Evolutionary conservation across 352 stramenopile genomes (phyloP).

Genomic region (Peronospora belbahrii): DNA sequence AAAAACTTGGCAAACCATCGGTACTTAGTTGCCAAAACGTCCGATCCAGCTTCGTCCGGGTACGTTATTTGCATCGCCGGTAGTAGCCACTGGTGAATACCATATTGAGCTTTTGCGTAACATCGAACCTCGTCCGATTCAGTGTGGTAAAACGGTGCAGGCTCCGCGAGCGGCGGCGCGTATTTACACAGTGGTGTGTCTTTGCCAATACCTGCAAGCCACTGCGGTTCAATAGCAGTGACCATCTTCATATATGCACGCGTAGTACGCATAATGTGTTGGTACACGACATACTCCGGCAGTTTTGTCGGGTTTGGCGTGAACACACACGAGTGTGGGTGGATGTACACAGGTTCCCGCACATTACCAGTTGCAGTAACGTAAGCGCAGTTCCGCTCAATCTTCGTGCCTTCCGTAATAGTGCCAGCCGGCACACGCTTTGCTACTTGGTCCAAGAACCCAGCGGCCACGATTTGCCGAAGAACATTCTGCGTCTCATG

Average conservation of each 20-base stretch:
- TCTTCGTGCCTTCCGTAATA: slow-evolving; percentile 73
- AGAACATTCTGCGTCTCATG: slow-evolving; percentile 48
- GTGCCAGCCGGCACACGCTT: slow-evolving; percentile 60
- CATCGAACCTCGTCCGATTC: slow-evolving; percentile 63
- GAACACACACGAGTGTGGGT: slow-evolving; percentile 79
- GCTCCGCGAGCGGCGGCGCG: slow-evolving; percentile 47
- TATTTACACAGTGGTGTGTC: slow-evolving; percentile 69
- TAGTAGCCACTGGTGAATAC: slow-evolving; percentile 56
- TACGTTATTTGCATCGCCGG: slow-evolving; percentile 53
- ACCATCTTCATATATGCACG: slow-evolving; percentile 95
- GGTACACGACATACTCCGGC: slow-evolving; percentile 68
- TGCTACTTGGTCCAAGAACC: slow-evolving; percentile 80
- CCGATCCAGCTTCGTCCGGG: slow-evolving; percentile 25
- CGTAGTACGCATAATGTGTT: slow-evolving; percentile 67
- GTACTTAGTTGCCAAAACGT: slow-evolving; percentile 42
- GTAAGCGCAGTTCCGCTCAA: slow-evolving; percentile 79
- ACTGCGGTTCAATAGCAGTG: slow-evolving; percentile 95
- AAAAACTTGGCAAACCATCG: slow-evolving; percentile 84
- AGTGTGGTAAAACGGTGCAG: slow-evolving; percentile 50
- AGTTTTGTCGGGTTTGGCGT: slow-evolving; percentile 58
- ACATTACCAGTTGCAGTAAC: slow-evolving; percentile 46
- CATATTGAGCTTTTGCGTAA: slow-evolving; percentile 73
- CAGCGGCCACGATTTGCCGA: slow-evolving; percentile 68
- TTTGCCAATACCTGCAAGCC: slow-evolving; percentile 86
- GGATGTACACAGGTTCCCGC: slow-evolving; percentile 75